Conservation (phyloP, 1,284 basidiomycete genomes). For the Melampsora larici-populina region DNA sequence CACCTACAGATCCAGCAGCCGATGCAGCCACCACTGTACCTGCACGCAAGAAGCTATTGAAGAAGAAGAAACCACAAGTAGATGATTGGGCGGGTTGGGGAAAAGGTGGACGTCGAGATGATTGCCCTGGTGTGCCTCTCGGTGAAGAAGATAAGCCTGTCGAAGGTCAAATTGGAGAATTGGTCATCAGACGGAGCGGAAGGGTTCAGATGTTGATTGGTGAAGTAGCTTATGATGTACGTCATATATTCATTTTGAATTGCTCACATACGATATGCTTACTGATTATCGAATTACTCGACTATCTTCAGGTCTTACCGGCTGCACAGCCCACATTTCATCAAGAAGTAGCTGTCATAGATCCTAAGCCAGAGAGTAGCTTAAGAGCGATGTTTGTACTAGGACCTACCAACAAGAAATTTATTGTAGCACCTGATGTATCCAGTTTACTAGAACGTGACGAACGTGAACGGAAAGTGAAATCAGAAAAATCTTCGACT, state of each 20-base stretch:
- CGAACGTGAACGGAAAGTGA: not conserved
- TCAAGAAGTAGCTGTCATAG: conserved; percentile 40
- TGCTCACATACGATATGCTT: not conserved
- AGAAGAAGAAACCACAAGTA: conserved; percentile 35
- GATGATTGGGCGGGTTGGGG: conserved; percentile 42
- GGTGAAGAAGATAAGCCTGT: not conserved
- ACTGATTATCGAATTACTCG: not conserved
- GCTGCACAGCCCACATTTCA: conserved; percentile 34
- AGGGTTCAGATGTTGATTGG: conserved; percentile 36
- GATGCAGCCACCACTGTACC: not conserved
- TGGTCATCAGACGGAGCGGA: conserved; percentile 29
- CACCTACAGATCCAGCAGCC: not conserved
- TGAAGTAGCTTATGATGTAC: conserved; percentile 34
- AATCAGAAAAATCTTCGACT: not conserved
- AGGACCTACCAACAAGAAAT: conserved; percentile 21
- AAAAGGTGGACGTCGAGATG: conserved; percentile 22
- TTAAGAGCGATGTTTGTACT: conserved; percentile 36
- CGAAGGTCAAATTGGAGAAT: conserved; percentile 30
- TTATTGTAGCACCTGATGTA: conserved; percentile 36
- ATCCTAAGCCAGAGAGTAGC: conserved; percentile 21
- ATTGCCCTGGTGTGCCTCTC: conserved; percentile 22
- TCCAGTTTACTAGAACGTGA: too few relatives aligned
- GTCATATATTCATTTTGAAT: not conserved
- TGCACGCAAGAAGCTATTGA: not conserved
- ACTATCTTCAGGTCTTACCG: conserved; percentile 6